Percentiles rank a stretch among this genome's conserved stretches.
Conservation (phyloP, 768 basidiomycete species). For the Sistotremastrum suecicum region DNA sequence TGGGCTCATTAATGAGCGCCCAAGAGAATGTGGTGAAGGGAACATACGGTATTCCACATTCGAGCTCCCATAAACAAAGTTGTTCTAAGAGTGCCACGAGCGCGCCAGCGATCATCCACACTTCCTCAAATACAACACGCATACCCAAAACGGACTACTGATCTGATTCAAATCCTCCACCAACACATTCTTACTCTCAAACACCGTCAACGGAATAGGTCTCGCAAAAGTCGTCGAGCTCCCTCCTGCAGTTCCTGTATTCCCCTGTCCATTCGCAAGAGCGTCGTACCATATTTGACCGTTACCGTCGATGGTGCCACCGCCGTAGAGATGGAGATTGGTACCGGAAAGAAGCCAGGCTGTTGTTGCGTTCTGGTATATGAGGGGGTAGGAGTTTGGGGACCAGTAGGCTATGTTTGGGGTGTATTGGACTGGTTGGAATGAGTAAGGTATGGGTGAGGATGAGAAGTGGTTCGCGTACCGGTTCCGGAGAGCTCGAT, state of each 20-base stretch:
- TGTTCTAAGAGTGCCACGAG: slow-evolving; percentile 7
- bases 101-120: not conserved
- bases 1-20: not conserved
- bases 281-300: slow-evolving; percentile 37
- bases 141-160: slow-evolving; percentile 29
- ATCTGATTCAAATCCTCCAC: slow-evolving; percentile 27
- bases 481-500: slow-evolving; percentile 25
- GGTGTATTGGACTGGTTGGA: slow-evolving; percentile 18
- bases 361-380: slow-evolving; percentile 30
- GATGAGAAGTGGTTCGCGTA: slow-evolving; percentile 14
- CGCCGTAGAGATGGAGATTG: slow-evolving; percentile 36
- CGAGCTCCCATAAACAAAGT: slow-evolving; percentile 29
- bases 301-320: slow-evolving; percentile 50
- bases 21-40: not conserved
- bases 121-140: slow-evolving; percentile 4
- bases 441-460: slow-evolving; percentile 4
- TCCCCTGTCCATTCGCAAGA: slow-evolving; percentile 9
- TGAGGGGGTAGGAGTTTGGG: slow-evolving; percentile 23
- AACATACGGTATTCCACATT: slow-evolving; percentile 25
- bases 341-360: slow-evolving; percentile 39
- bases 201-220: slow-evolving; percentile 42
- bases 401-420: slow-evolving; percentile 30
- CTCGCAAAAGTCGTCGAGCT: slow-evolving; percentile 30
- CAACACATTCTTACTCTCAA: slow-evolving; percentile 32
- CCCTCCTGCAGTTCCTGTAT: slow-evolving; percentile 26